Percentiles rank a stretch among this genome's conserved stretches.
Evolutionary conservation across 176 grass and related monocot genomes (phyloP).

Genomic region (Zoysia pacifica): DNA sequence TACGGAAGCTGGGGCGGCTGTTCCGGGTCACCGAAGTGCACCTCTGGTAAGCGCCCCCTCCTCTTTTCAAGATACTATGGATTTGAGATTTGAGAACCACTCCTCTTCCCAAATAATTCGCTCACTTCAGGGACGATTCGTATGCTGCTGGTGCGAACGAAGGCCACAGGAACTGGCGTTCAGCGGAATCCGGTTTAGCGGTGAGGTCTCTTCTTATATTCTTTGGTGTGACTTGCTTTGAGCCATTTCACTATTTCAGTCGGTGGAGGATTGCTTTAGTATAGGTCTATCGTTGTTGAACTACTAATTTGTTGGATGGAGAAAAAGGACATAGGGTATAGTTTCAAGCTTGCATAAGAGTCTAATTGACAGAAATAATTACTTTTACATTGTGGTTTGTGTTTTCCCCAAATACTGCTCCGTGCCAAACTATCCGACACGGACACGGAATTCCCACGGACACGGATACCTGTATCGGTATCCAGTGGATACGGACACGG

Average conservation of each 20-base stretch:
- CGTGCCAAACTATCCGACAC: too few species aligned
- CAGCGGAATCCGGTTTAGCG: background rate
- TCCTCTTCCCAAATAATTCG: background rate
- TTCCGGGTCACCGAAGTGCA: constrained; percentile 70
- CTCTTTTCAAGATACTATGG: background rate
- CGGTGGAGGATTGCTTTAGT: background rate
- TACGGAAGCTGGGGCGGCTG: constrained; percentile 58
- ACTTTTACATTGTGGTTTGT: background rate
- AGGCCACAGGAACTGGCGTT: constrained; percentile 28
- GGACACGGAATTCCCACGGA: too few species aligned
- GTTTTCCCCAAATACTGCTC: background rate
- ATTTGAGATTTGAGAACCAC: background rate
- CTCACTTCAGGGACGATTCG: constrained; percentile 70
- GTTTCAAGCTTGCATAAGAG: background rate
- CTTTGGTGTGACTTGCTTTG: background rate
- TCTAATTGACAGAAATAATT: constrained; percentile 7
- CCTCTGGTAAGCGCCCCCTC: constrained; percentile 51
- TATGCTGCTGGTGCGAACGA: constrained; percentile 22
- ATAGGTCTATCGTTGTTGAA: background rate
- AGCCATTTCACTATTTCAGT: constrained; percentile 5
- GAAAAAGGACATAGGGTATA: background rate
- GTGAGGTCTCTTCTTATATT: constrained; percentile 9
- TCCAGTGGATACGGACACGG: too few species aligned
- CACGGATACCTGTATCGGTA: too few species aligned
- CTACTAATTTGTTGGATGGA: background rate